These are phyloP conservation scores for Solanum bulbocastanum DNA, from an alignment of 257 asterid genomes.

Conservation along the genomic window DNA sequence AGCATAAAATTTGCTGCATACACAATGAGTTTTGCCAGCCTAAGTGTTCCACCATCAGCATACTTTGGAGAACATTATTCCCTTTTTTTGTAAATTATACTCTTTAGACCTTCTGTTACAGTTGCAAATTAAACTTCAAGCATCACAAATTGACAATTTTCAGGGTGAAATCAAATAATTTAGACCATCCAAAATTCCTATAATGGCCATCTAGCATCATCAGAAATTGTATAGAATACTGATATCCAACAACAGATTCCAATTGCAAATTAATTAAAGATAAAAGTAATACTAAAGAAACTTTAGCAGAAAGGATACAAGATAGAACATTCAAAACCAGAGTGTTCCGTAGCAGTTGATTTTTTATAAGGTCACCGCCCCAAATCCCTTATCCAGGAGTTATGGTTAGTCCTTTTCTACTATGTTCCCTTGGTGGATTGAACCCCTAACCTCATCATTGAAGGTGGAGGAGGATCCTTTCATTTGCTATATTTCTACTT, in stretches of 20 bases:
- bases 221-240: not conserved
- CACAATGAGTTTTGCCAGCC: not conserved
- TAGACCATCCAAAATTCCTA: not conserved
- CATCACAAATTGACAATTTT: not conserved
- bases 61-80: not conserved
- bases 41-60: not conserved
- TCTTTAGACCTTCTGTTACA: not conserved
- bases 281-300: not conserved
- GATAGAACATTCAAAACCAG: not conserved
- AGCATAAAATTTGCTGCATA: not conserved
- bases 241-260: not conserved
- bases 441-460: not conserved
- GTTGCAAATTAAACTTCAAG: not conserved
- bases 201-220: not conserved
- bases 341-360: not conserved
- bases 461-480: not conserved
- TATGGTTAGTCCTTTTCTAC: not conserved
- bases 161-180: not conserved
- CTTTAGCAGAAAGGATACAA: not conserved
- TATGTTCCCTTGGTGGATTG: not conserved
- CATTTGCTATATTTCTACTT: not conserved
- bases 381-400: not conserved
- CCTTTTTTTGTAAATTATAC: not conserved
- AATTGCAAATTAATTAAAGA: not conserved
- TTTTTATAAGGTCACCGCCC: not conserved